phyloP scores from a whole-genome alignment of 257 asterid species.

The Solanum rostratum region DNA sequence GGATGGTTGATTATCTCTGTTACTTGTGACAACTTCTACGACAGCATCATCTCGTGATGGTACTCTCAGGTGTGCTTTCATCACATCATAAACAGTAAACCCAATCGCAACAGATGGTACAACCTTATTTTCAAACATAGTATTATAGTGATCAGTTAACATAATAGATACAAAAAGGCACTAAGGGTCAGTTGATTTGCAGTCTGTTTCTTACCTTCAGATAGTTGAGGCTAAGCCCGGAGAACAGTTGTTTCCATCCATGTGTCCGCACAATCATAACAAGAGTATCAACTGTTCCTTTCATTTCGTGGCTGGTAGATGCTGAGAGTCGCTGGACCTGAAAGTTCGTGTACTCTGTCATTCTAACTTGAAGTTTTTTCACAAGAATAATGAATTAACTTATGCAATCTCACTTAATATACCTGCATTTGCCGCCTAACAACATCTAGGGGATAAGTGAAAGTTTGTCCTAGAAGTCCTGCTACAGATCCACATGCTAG shows the following conservation, averaged over 20 bases:
- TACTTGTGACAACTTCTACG: constrained; percentile 21
- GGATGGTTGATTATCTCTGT: constrained; percentile 19
- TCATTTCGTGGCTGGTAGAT: constrained; percentile 26
- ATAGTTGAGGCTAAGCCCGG: constrained; percentile 96
- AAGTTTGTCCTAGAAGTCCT: constrained; percentile 88
- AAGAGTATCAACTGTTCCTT: constrained; percentile 60
- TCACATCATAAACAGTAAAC: constrained; percentile 66
- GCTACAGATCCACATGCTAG: constrained; percentile 93
- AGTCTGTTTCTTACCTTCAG: constrained; percentile 42
- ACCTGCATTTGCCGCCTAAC: constrained; percentile 99
- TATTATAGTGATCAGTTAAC: not conserved
- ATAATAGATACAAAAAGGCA: not conserved
- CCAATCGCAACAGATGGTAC: constrained; percentile 97
- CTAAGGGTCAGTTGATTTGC: not conserved
- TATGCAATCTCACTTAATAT: not conserved
- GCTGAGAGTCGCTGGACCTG: constrained; percentile 70
- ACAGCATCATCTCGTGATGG: constrained; percentile 61
- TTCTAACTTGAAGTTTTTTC: not conserved
- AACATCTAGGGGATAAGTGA: constrained; percentile 93
- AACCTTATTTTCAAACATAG: constrained; percentile 39
- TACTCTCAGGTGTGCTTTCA: constrained; percentile 74
- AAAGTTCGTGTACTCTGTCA: not conserved
- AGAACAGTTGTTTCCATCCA: constrained; percentile 87
- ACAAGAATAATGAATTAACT: not conserved
- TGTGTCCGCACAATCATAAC: constrained; percentile 38